These are phyloP conservation scores for Recurvomyces mirabilis DNA, from an alignment of 495 filamentous ascomycete species.

Conservation along the genomic window DNA sequence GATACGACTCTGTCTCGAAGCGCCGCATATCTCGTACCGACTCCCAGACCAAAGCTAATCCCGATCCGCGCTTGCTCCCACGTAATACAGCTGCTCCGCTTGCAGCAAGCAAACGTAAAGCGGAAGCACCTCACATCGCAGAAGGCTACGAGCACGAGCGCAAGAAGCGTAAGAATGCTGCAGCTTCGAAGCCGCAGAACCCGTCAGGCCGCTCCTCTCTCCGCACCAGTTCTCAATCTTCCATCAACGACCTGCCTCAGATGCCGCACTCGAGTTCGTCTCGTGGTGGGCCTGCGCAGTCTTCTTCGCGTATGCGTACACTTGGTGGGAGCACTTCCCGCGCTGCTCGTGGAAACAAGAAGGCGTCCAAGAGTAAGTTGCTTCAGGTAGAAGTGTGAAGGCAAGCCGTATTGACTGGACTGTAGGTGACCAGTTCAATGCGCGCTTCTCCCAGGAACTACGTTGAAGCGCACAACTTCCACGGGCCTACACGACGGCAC, in stretches of 20 bases:
- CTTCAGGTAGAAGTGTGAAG: background rate
- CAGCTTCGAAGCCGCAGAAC: background rate
- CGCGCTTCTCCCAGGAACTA: constrained; percentile 18
- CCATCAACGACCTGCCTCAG: constrained; percentile 13
- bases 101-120: background rate
- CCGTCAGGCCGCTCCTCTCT: background rate
- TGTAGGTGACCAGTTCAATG: constrained; percentile 14
- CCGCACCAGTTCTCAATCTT: constrained; percentile 3
- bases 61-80: too few species aligned
- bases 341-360: constrained; percentile 1
- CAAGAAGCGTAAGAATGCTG: constrained; percentile 4
- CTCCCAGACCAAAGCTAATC: too few species aligned
- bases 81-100: background rate
- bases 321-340: constrained; percentile 7
- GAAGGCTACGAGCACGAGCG: constrained; percentile 9
- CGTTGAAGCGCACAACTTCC: too few species aligned
- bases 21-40: constrained; percentile 1
- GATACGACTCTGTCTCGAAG: background rate
- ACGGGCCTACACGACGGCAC: too few species aligned
- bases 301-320: constrained; percentile 15
- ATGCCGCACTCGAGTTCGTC: background rate
- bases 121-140: background rate
- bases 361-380: constrained; percentile 11
- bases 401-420: background rate
- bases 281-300: background rate